Conservation (phyloP, 306 rosid genomes). For the Cicer judaicum region DNA sequence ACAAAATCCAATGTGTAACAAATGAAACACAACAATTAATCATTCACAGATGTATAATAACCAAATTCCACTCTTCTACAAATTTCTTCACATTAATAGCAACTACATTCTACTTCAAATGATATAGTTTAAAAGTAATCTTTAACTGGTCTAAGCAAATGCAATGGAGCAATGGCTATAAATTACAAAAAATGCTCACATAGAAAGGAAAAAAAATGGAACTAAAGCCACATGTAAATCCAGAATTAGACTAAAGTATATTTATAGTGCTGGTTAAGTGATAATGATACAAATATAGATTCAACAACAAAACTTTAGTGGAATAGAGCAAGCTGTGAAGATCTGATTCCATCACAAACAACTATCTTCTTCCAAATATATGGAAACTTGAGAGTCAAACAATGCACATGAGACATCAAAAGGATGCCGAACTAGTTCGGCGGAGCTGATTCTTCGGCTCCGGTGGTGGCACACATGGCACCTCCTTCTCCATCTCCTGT, state of each 20-base stretch:
- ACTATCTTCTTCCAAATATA: neutral
- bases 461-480: slow-evolving; percentile 43
- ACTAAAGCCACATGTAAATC: slow-evolving; percentile 1
- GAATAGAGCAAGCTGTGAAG: slow-evolving; percentile 7
- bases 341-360: slow-evolving; percentile 17
- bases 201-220: neutral
- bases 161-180: neutral
- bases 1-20: no score
- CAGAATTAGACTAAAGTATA: slow-evolving; percentile 10
- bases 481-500: slow-evolving; percentile 45
- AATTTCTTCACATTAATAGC: neutral
- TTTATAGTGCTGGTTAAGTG: slow-evolving; percentile 15
- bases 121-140: neutral
- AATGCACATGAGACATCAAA: slow-evolving; percentile 38
- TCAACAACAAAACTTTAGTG: slow-evolving; percentile 11
- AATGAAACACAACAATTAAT: no score
- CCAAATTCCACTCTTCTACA: neutral
- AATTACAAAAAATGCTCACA: neutral
- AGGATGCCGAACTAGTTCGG: slow-evolving; percentile 47
- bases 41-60: neutral
- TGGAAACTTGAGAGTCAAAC: slow-evolving; percentile 25
- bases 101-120: neutral
- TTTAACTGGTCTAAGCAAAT: slow-evolving; percentile 12
- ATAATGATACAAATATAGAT: slow-evolving; percentile 23
- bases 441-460: slow-evolving; percentile 50